These are phyloP conservation scores for Penstemon newberryi DNA, from an alignment of 257 asterid species.

Conservation along the genomic window DNA sequence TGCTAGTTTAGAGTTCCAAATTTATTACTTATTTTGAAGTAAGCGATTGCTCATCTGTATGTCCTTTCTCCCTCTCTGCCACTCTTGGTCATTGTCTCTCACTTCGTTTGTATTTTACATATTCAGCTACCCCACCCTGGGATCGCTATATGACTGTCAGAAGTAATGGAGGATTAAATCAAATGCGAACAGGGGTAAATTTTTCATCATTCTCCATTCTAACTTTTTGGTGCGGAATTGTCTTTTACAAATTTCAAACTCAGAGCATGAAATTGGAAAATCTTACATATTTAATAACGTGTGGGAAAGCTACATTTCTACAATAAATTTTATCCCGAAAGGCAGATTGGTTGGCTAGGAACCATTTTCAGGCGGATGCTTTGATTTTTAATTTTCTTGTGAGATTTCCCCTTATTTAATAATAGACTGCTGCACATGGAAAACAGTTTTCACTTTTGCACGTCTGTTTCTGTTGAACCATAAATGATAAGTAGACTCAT, in stretches of 20 bases:
- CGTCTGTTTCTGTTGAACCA: conserved; percentile 12
- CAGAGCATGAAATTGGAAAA: neutral
- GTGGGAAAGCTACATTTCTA: neutral
- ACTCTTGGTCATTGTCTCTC: conserved; percentile 5
- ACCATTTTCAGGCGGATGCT: conserved; percentile 18
- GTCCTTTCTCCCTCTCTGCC: neutral
- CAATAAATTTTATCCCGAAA: neutral
- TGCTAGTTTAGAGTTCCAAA: conserved; percentile 12
- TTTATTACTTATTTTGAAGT: conserved; percentile 16
- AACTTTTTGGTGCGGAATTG: conserved; percentile 13
- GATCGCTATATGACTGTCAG: conserved; percentile 84
- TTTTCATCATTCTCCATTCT: conserved; percentile 11
- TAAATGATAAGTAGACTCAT: conserved; percentile 5
- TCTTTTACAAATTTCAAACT: conserved; percentile 13
- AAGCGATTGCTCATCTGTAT: conserved; percentile 1
- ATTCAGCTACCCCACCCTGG: conserved; percentile 50
- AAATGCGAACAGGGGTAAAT: conserved; percentile 94
- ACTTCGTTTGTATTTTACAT: conserved; percentile 24
- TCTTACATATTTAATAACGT: neutral
- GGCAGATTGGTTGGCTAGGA: neutral
- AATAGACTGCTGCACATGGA: conserved; percentile 11
- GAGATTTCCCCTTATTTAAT: neutral
- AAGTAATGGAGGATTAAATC: conserved; percentile 94
- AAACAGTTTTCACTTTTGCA: neutral
- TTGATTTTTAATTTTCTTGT: conserved; percentile 11